phyloP scores from a whole-genome alignment of 441 rosid genomes.

The Brassica balearica region DNA sequence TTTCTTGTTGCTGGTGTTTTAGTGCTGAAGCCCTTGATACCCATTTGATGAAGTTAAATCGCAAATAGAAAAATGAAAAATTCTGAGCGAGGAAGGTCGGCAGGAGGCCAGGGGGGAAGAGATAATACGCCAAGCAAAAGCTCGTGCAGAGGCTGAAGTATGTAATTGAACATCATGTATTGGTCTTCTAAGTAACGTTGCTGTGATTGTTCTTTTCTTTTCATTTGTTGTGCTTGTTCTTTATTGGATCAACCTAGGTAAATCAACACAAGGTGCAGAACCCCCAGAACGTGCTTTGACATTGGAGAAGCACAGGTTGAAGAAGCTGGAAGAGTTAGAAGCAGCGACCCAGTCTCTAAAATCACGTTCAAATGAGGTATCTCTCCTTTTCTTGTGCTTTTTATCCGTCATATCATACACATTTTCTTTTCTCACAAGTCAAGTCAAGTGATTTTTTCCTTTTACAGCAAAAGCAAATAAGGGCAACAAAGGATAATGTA shows the following conservation, averaged over 20 bases:
- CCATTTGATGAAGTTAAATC: slow-evolving; percentile 83
- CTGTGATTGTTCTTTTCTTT: slow-evolving; percentile 14
- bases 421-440: slow-evolving; percentile 32
- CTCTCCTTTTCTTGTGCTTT: background rate
- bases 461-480: slow-evolving; percentile 56
- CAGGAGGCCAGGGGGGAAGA: too few relatives aligned
- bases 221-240: slow-evolving; percentile 18
- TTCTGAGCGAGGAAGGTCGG: slow-evolving; percentile 65
- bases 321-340: slow-evolving; percentile 65
- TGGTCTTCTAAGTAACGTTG: slow-evolving; percentile 2
- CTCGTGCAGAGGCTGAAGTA: slow-evolving; percentile 91
- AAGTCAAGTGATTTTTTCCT: slow-evolving; percentile 39
- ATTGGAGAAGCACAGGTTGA: slow-evolving; percentile 68
- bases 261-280: slow-evolving; percentile 61
- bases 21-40: slow-evolving; percentile 96
- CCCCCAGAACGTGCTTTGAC: slow-evolving; percentile 54
- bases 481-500: slow-evolving; percentile 45
- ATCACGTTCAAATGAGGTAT: slow-evolving; percentile 65
- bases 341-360: slow-evolving; percentile 56
- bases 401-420: slow-evolving; percentile 10
- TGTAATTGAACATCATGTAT: slow-evolving; percentile 25
- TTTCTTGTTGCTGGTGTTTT: slow-evolving; percentile 33
- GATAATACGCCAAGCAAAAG: slow-evolving; percentile 62
- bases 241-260: slow-evolving; percentile 50
- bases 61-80: slow-evolving; percentile 86